Evolutionary conservation across 129 eudicot genomes (phyloP).

Genomic region (Cynara cardunculus): DNA sequence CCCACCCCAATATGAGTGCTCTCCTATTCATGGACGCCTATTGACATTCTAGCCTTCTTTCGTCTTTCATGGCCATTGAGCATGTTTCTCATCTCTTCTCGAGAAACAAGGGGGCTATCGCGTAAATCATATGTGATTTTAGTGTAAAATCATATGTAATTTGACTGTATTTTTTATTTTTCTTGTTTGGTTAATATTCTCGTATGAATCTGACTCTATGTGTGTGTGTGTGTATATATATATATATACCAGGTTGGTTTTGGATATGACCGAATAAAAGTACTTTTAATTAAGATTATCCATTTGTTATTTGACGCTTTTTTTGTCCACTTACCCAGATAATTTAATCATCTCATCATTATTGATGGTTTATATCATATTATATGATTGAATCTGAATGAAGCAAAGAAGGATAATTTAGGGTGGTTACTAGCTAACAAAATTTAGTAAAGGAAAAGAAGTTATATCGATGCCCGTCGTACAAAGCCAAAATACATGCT

Average conservation of each 20-base stretch:
- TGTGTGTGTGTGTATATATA: no score
- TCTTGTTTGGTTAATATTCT: no score
- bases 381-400: neutral
- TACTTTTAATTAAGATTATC: neutral
- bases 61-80: no score
- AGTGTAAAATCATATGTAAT: no score
- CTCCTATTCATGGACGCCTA: no score
- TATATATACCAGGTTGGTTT: neutral
- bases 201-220: no score
- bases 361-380: neutral
- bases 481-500: neutral
- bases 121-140: no score
- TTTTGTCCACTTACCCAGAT: neutral
- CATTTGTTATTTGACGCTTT: neutral
- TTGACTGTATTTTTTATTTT: no score
- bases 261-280: neutral
- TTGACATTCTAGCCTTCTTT: no score
- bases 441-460: neutral
- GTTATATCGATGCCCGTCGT: neutral
- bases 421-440: neutral
- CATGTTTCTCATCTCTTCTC: no score
- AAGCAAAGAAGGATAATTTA: neutral
- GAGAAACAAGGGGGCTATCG: no score
- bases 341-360: neutral
- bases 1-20: no score